Base-by-base conservation (phyloP, 1,284 basidiomycete genomes). In the Fomitiporia mediterranea region DNA sequence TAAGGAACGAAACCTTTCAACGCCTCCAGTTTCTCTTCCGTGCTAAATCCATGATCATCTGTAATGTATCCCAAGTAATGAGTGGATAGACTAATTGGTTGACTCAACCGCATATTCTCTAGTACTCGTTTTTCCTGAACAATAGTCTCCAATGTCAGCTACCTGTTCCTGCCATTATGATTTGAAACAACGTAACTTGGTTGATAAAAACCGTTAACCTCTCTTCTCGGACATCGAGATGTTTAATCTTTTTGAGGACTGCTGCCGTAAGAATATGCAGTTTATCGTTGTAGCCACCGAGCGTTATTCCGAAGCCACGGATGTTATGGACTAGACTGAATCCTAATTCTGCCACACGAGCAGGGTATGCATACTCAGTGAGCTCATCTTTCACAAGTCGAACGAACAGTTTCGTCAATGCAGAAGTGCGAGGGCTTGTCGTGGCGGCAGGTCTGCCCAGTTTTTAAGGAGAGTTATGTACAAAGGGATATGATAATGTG, bases 231-330 rank as follows among this genome's bases (percentile, higher is more conserved):
- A 97, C 78, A 63, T 82, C 73, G 55, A 95, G 76, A 34, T 74
- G 74, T 67, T 82, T 86, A 56, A 91, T 75, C 64, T 83, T 85
- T 60, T 86, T 80, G 42, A 98, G 27, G 40, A 8, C 21, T 37
- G 23, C 80, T 64, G 86, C 75, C 6, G 87, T 79, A 30, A 99
- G 79, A 0, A 91, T 81, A 3, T 82, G 74, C 35, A 99, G 76
- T 72, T 98, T 98, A 73, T 99, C 94, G 67, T 95, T 97, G 74
- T 98, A 99, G 1, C 97, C 96, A 48, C 79, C 80, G 46, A 94
- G 74, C 6, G 79, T 76, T 27, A 98, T 69, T 47, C 77, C 81
- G 39, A 98, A 70, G 2, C 90, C 88, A 28, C 86, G 84, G 4
- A 78, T 77, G 61, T 86, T 80, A 27, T 80, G 76, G 30, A 80